These are phyloP conservation scores for Leptodontidium sp. DNA, from an alignment of 2,329 filamentous ascomycete species.

Conservation along the genomic window DNA sequence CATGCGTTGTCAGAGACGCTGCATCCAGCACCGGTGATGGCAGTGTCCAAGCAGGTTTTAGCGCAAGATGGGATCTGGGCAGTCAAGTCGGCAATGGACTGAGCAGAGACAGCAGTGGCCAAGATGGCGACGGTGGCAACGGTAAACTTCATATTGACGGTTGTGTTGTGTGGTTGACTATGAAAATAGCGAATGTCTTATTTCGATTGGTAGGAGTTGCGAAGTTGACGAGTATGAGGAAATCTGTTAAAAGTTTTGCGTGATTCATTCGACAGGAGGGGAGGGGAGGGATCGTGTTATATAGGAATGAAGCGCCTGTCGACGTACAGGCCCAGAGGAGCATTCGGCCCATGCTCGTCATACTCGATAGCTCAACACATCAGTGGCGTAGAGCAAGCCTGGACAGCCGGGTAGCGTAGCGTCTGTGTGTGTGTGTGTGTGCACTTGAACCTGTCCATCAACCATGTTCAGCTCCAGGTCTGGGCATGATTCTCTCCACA, in stretches of 20 bases:
- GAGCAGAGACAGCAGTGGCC: constrained; percentile 35
- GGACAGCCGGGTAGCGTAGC: not conserved
- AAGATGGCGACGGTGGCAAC: constrained; percentile 15
- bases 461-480: not conserved
- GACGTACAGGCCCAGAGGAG: not conserved
- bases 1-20: constrained; percentile 36
- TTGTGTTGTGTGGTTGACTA: constrained; percentile 14
- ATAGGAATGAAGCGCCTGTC: not conserved
- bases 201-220: not conserved
- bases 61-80: constrained; percentile 39
- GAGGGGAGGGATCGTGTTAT: not conserved
- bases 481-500: constrained; percentile 10
- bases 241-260: not conserved
- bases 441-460: not conserved
- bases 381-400: constrained; percentile 8
- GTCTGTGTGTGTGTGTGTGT: not conserved
- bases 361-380: too few relatives aligned
- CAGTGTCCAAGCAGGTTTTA: constrained; percentile 35
- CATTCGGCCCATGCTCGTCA: not conserved
- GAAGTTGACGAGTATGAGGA: too few relatives aligned
- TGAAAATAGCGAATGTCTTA: constrained; percentile 10
- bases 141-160: constrained; percentile 31
- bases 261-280: not conserved
- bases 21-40: constrained; percentile 35
- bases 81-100: constrained; percentile 31